phyloP scores from a whole-genome alignment of 495 filamentous ascomycete genomes.

The Podospora tetraspora region DNA sequence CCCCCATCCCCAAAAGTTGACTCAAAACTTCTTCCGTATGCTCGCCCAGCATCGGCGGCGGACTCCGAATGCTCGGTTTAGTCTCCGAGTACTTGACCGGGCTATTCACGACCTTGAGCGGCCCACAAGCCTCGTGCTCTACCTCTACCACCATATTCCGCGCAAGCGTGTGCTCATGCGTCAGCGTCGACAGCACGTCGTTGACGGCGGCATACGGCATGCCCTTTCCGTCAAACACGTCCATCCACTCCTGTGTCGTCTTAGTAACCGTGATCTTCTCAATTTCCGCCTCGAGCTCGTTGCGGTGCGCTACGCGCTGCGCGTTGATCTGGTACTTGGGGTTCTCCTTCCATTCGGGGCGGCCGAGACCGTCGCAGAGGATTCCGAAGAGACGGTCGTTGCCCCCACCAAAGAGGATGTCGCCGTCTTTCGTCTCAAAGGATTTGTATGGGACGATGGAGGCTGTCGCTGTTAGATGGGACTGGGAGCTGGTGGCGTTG shows the following conservation, averaged over 20 bases:
- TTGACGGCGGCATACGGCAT: conserved; percentile 96
- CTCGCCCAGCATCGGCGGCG: conserved; percentile 83
- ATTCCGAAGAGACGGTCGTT: conserved; percentile 90
- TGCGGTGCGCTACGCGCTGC: conserved; percentile 72
- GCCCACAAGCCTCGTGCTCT: conserved; percentile 75
- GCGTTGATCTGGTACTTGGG: conserved; percentile 72
- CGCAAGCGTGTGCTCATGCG: conserved; percentile 80
- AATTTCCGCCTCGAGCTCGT: conserved; percentile 69
- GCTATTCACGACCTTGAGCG: conserved; percentile 87
- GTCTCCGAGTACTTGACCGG: conserved; percentile 91
- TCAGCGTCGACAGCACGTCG: conserved; percentile 76
- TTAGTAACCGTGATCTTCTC: conserved; percentile 66
- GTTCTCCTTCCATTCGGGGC: conserved; percentile 75
- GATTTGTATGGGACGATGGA: conserved; percentile 93
- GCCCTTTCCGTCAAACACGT: conserved; percentile 79
- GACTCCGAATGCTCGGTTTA: conserved; percentile 66
- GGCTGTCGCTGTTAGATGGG: conserved; percentile 46
- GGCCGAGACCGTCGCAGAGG: conserved; percentile 70
- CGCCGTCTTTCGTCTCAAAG: conserved; percentile 89
- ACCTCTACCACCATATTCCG: conserved; percentile 84
- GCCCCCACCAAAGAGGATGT: conserved; percentile 86
- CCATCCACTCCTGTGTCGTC: conserved; percentile 86
- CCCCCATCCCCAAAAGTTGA: conserved; percentile 29
- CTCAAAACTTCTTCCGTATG: conserved; percentile 83
- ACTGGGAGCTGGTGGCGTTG: not conserved